Percentiles rank a stretch among this genome's conserved stretches.
Conservation (phyloP, 1,139 yeast species). For the Kodamaea suecica region DNA sequence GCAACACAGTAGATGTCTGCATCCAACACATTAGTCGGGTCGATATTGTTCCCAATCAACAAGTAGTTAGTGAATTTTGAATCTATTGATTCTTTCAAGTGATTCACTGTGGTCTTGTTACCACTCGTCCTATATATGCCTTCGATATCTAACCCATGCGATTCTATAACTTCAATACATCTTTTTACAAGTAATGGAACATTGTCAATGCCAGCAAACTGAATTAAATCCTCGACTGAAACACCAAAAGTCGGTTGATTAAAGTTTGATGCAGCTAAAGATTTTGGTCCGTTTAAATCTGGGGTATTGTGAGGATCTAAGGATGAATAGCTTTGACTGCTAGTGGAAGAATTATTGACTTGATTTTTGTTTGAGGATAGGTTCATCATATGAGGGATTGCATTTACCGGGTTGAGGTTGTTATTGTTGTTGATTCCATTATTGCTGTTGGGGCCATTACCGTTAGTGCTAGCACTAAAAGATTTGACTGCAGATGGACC, state of each 20-base stretch:
- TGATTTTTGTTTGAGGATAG: background rate
- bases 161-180: conserved; percentile 83
- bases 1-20: conserved; percentile 74
- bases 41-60: conserved; percentile 42
- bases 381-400: too few species aligned
- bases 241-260: conserved; percentile 73
- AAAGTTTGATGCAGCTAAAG: conserved; percentile 25
- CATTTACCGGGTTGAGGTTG: too few species aligned
- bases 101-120: conserved; percentile 69
- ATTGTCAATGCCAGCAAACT: conserved; percentile 77
- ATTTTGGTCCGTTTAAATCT: conserved; percentile 43
- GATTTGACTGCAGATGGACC: conserved; percentile 3
- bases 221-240: conserved; percentile 70
- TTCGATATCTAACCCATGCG: conserved; percentile 77
- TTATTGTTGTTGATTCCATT: conserved; percentile 5
- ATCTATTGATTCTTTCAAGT: conserved; percentile 70
- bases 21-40: conserved; percentile 50
- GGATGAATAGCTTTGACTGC: conserved; percentile 20
- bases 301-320: conserved; percentile 36
- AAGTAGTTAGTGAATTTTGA: conserved; percentile 66
- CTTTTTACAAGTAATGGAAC: conserved; percentile 90
- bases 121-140: conserved; percentile 90
- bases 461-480: too few species aligned
- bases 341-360: conserved; percentile 5
- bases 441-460: background rate